These are phyloP conservation scores for Botrytis fragariae DNA, from an alignment of 2,329 filamentous ascomycete species.

Conservation along the genomic window DNA sequence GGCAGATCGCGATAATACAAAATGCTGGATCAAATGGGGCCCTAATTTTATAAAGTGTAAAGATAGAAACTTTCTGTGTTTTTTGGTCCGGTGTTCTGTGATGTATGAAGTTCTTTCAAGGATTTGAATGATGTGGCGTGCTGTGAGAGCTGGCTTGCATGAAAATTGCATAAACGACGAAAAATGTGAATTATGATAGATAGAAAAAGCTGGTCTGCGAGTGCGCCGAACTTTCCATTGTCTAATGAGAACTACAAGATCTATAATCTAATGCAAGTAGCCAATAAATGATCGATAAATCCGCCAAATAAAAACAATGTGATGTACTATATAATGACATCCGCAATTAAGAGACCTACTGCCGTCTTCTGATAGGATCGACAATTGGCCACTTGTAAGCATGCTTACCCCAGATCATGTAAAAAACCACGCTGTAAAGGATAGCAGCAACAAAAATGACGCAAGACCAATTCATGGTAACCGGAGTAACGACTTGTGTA, in stretches of 20 bases:
- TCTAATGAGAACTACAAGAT: neutral
- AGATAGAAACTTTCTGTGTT: neutral
- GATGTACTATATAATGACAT: conserved; percentile 1
- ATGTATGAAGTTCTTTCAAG: neutral
- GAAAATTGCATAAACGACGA: neutral
- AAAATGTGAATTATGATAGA: neutral
- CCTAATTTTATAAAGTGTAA: no score
- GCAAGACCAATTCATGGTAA: conserved; percentile 22
- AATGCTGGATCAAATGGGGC: neutral
- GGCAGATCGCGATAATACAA: neutral
- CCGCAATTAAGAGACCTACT: conserved; percentile 16
- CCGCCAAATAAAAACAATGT: conserved; percentile 1
- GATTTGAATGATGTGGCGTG: neutral
- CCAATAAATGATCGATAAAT: neutral
- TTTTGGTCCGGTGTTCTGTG: neutral
- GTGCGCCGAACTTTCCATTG: neutral
- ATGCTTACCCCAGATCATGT: conserved; percentile 32
- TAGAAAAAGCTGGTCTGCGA: neutral
- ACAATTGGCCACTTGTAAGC: conserved; percentile 48
- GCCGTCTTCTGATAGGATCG: conserved; percentile 25
- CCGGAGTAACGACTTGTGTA: conserved; percentile 5
- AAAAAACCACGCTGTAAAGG: conserved; percentile 16
- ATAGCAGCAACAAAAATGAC: conserved; percentile 18
- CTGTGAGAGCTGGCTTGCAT: neutral
- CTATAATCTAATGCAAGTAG: neutral